Evolutionary conservation across 148 eudicot species (phyloP), one percentile per base, ranked within the genome.

Genomic region (Camellia lanceoleosa): DNA sequence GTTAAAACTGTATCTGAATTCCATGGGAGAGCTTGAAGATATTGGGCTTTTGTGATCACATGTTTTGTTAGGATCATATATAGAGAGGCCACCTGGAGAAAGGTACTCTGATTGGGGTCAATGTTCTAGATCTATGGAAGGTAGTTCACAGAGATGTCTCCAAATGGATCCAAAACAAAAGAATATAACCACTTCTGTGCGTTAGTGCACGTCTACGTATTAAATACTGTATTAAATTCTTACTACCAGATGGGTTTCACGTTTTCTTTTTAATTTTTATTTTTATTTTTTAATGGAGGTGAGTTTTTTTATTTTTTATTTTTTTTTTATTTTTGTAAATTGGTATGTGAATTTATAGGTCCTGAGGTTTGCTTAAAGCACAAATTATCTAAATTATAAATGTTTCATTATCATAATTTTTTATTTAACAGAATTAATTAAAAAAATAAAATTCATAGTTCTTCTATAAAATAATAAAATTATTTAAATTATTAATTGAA

Each of bases 141-240:
- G 14, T 80, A 13, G 72, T 64, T 38, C n/a, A 5, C 9, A 1
- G 46, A 80, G 55, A 10, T 23, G 74, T 65, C 75, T 73, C 83
- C 79, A 75, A 58, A 68, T 75, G 67, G 79, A 77, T 60, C 38
- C 68, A 68, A 75, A 68, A 54, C 70, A 80, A 47, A 60, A 18
- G 79, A 68, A 76, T 47, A 81, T 81, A 73, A 65, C 23, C 47
- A 20, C 38, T 51, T 47, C n/a, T 76, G 60, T 68, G 20, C 47
- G 60, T 61, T 75, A 68, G 56, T 68, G 73, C 49, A 9, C 65
- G 79, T 59, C 42, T 3, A 14, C 52, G 15, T 49, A 51, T 60
- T 69, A 20, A 80, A 52, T 63, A 41, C 62, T 64, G 14, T 19
- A 54, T 73, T 64, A 38, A 65, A 23, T 78, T 63, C 49, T 49